Evolutionary conservation across 345 rosid genomes (phyloP), one percentile per base, ranked within the genome.

Genomic region (Melastoma malabathricum): DNA sequence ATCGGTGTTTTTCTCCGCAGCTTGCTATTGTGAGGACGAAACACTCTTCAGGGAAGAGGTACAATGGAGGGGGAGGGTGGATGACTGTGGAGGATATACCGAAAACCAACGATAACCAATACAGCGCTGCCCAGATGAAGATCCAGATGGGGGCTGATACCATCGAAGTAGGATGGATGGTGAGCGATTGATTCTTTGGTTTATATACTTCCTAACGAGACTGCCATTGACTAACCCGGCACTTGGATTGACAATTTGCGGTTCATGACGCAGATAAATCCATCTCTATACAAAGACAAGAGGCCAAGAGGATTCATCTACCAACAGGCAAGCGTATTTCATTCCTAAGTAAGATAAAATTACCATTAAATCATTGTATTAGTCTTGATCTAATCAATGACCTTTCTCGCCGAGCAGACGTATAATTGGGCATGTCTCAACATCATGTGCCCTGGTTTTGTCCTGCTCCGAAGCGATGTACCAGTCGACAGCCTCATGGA

Each of bases 301-400:
- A n/a, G 25, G 41, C 46, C 68, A 38, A 57, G 57, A 38, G n/a
- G 41, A 15, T 64, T 64, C 45, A 44, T 44, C 1, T 64, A 16
- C 52, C 27, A 20, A 8, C 43, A 38, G 56, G 68, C 45, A 20
- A 64, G 68, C n/a, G n/a, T 14, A 0, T 18, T 19, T 10, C 18
- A 15, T 18, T 14, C 1, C 38, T 22, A 22, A 22, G 25, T 22
- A 22, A 22, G 25, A 2, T 22, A 22, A 31, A 31, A 7, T 31
- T 31, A 31, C 38, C 38, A 31, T 31, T 31, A 31, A 31, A 31
- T 1, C 38, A 31, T 2, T 9, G 7, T 5, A 5, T 31, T 5
- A 31, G 6, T 31, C 38, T 31, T 5, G 10, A 31, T 31, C 38
- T 31, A 31, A 31, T 31, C 38, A 31, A 31, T 2, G 38, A 31